Evolutionary conservation across 345 rosid genomes (phyloP).

Genomic region (Passiflora organensis): DNA sequence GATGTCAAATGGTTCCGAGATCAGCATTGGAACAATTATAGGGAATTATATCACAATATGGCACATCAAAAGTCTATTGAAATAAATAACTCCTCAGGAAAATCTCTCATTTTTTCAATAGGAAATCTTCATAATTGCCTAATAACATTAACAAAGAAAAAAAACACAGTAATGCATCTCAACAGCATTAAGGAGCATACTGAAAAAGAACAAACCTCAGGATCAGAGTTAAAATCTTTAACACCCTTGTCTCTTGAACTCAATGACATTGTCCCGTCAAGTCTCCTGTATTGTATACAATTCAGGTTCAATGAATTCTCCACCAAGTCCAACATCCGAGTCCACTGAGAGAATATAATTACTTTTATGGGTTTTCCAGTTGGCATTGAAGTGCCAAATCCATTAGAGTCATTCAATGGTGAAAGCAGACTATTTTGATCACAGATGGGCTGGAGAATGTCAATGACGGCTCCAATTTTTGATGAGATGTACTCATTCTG

Average conservation of each 20-base stretch:
- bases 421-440: no score
- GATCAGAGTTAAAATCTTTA: conserved; percentile 71
- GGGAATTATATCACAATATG: conserved; percentile 1
- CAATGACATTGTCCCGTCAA: conserved; percentile 86
- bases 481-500: conserved; percentile 60
- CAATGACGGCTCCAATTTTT: conserved; percentile 67
- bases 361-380: conserved; percentile 56
- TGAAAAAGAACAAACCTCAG: conserved; percentile 59
- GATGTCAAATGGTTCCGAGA: background rate
- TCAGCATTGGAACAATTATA: background rate
- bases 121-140: no score
- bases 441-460: conserved; percentile 38
- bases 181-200: background rate
- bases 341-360: conserved; percentile 93
- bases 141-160: no score
- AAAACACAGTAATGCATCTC: no score
- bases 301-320: conserved; percentile 47
- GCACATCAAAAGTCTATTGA: background rate
- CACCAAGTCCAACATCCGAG: conserved; percentile 81
- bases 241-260: conserved; percentile 75
- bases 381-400: conserved; percentile 27
- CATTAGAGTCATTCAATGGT: conserved; percentile 16
- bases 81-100: background rate
- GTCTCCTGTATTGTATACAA: conserved; percentile 64
- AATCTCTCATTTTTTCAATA: no score